A percentile compares a stretch with the other conserved stretches of the same genome.
Evolutionary conservation across 2,329 filamentous ascomycete genomes (phyloP).

Genomic region (Pseudonectria buxi): DNA sequence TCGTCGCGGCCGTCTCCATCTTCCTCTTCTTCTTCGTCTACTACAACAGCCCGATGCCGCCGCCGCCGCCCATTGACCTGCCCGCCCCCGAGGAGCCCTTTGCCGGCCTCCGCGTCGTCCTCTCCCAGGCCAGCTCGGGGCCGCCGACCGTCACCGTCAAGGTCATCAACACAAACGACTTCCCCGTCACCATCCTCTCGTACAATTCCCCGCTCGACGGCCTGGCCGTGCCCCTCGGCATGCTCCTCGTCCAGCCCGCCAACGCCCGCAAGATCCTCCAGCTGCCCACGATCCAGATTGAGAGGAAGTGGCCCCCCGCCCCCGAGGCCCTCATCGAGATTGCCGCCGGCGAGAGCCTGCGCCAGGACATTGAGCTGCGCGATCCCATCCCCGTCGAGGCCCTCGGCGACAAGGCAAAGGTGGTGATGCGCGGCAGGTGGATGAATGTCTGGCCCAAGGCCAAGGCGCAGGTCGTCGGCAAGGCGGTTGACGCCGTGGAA

Average conservation of each 20-base stretch:
- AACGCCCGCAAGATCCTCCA: constrained; percentile 22
- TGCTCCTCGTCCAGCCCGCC: constrained; percentile 27
- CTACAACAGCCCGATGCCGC: too few species aligned
- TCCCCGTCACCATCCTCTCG: constrained; percentile 29
- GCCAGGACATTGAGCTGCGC: constrained; percentile 26
- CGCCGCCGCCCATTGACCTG: too few species aligned
- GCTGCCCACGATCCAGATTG: constrained; percentile 25
- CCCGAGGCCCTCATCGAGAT: constrained; percentile 28
- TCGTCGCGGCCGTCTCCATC: too few species aligned
- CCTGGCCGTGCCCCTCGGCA: constrained; percentile 28
- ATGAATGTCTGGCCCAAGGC: constrained; percentile 27
- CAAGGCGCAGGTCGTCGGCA: constrained; percentile 12
- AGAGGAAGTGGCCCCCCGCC: constrained; percentile 30
- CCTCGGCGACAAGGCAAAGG: constrained; percentile 23
- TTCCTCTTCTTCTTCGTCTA: too few species aligned
- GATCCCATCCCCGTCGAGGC: constrained; percentile 27
- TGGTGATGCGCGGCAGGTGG: constrained; percentile 30
- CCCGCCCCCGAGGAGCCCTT: constrained; percentile 4
- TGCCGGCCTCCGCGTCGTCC: constrained; percentile 24
- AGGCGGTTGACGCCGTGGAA: constrained; percentile 3
- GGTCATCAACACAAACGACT: constrained; percentile 31
- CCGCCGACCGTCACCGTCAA: constrained; percentile 28
- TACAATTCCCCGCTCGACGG: constrained; percentile 35
- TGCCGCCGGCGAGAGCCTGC: constrained; percentile 26
- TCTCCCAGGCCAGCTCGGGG: constrained; percentile 25